Evolutionary conservation across 1,284 basidiomycete species (phyloP), one percentile per base, ranked within the genome.

Genomic region (Ceratobasidium sp.): DNA sequence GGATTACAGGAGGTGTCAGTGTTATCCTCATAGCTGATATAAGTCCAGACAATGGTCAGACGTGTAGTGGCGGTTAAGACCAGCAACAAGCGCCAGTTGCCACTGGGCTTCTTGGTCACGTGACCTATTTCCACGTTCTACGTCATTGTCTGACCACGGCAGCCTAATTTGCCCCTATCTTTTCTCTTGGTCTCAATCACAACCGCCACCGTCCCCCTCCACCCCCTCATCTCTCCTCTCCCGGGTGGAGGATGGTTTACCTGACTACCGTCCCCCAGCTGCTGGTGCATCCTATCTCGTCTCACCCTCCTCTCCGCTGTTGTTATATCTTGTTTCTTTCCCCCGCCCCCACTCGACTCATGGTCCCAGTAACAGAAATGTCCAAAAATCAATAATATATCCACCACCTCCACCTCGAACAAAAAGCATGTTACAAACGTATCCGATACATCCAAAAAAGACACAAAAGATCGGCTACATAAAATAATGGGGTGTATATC

Each of bases 1-100:
- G 74, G 46, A 76, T 33, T 20, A 13, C 9, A 23, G 74, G 74
- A 1, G 74, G 74, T 3, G 20, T 42, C 2, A 64, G 42, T 17
- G 20, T 33, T 33, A 61, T 61, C 10, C 17, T 61, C 59, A 40
- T 52, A 52, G n/a, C 15, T 52, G 17, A 40, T 40, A 20, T 17
- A 62, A 20, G 13, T n/a, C 12, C 13, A 40, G 38, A 40, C 38
- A 20, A 40, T 38, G 33, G 20, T 26, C 13, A 23, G 23, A 57
- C 26, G 3, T 7, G 2, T 2, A 7, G 48, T 28, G 7, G 56
- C 2, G 28, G 52, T 54, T 13, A 26, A 26, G 28, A 57, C 5
- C 28, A 33, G n/a, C 28, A 13, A 20, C 23, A n/a, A n/a, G n/a
- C 7, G 52, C 23, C n/a, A 20, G 59, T 6, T 17, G 61, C 15